Evolutionary conservation across 1,139 yeast genomes (phyloP).

Genomic region (Candida sanyaensis): DNA sequence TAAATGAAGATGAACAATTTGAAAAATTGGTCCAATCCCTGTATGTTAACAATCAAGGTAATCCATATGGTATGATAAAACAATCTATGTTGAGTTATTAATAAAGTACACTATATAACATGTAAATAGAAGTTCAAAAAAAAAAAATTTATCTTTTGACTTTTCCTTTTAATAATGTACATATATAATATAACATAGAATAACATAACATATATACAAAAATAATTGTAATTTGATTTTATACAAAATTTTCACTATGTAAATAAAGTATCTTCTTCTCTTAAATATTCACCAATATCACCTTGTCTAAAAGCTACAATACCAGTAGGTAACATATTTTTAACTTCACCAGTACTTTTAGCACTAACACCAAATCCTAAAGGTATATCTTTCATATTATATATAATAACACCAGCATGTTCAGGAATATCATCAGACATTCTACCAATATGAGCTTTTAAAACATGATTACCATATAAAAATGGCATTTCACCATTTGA

Average conservation of each 20-base stretch:
- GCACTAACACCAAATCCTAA: slow-evolving; percentile 96
- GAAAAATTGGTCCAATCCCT: slow-evolving; percentile 50
- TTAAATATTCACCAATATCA: slow-evolving; percentile 95
- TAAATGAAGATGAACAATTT: slow-evolving; percentile 28
- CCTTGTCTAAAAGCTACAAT: slow-evolving; percentile 96
- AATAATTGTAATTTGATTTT: too few relatives aligned
- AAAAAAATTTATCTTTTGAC: too few relatives aligned
- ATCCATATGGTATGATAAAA: slow-evolving; percentile 67
- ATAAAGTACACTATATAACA: background rate
- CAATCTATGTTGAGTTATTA: slow-evolving; percentile 31
- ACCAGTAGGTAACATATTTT: slow-evolving; percentile 87
- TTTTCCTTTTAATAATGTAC: background rate
- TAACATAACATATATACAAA: background rate
- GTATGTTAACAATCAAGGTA: slow-evolving; percentile 75
- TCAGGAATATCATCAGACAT: slow-evolving; percentile 98
- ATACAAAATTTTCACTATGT: too few relatives aligned
- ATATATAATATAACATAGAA: too few relatives aligned
- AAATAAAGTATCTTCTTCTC: slow-evolving; percentile 96
- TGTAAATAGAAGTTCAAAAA: slow-evolving; percentile 3
- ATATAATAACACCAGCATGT: slow-evolving; percentile 93
- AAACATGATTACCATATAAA: slow-evolving; percentile 91
- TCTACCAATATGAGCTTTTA: slow-evolving; percentile 95
- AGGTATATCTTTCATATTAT: slow-evolving; percentile 90
- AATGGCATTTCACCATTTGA: slow-evolving; percentile 98
- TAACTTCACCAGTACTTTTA: slow-evolving; percentile 86